Evolutionary conservation across 495 filamentous ascomycete species (phyloP).

Genomic region (Penicillium daleae): DNA sequence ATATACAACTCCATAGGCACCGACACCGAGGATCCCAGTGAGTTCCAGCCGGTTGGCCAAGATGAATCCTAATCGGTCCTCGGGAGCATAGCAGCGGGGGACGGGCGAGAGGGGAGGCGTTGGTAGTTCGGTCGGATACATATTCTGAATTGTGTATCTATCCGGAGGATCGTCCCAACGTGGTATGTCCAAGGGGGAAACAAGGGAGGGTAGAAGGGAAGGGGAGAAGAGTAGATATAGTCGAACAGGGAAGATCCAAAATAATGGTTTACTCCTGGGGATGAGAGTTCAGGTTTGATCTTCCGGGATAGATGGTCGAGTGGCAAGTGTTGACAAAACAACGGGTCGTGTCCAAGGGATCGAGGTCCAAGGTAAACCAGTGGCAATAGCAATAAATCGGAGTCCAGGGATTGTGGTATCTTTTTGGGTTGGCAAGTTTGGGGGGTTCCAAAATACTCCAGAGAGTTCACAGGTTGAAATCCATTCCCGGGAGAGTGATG

Average conservation of each 20-base stretch:
- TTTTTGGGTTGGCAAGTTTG: not conserved
- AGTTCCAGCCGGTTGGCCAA: constrained; percentile 83
- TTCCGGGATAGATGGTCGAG: not conserved
- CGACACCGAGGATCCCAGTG: constrained; percentile 83
- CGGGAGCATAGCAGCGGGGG: constrained; percentile 62
- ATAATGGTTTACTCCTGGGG: not conserved
- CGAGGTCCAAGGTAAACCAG: not conserved
- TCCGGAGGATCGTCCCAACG: constrained; percentile 10
- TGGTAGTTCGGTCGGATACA: constrained; percentile 58
- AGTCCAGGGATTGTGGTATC: constrained; percentile 10
- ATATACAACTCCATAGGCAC: constrained; percentile 97
- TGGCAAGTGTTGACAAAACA: not conserved
- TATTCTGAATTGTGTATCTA: constrained; percentile 28
- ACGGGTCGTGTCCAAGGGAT: not conserved
- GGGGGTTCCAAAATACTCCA: constrained; percentile 14
- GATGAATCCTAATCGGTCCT: constrained; percentile 85
- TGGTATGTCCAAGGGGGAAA: constrained; percentile 1
- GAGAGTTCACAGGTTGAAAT: constrained; percentile 20
- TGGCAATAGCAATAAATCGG: not conserved
- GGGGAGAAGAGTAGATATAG: not conserved
- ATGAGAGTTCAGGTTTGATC: not conserved
- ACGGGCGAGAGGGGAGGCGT: constrained; percentile 63
- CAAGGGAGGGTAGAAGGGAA: not conserved
- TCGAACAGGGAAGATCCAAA: not conserved
- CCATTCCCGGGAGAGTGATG: constrained; percentile 23